These are phyloP conservation scores for Mallotus nudiflorus DNA, from an alignment of 345 rosid species.

Conservation along the genomic window DNA sequence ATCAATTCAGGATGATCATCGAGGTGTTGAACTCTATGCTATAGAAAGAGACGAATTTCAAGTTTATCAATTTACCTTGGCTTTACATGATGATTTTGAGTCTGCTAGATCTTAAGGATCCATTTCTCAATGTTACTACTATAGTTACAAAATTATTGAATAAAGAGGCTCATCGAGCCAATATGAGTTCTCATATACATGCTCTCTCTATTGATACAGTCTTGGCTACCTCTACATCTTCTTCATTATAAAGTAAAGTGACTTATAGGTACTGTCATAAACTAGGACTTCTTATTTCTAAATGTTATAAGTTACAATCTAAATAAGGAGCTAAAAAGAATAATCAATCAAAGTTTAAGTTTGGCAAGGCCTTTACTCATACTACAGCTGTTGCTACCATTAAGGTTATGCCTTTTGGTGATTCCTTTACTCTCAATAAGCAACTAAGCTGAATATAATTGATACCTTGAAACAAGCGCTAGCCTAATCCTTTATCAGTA, in stretches of 20 bases:
- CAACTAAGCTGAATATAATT: neutral
- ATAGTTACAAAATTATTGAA: neutral
- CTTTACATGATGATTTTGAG: slow-evolving; percentile 1
- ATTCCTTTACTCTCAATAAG: neutral
- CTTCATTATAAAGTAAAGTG: no score
- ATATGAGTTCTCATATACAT: neutral
- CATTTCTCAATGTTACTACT: neutral
- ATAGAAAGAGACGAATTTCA: neutral
- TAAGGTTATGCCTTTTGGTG: no score
- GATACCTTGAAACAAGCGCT: neutral
- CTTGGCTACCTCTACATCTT: neutral
- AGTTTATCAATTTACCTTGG: no score
- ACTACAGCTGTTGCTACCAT: neutral
- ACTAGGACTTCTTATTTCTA: no score
- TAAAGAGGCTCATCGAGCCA: no score
- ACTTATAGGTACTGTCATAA: neutral
- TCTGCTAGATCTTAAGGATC: neutral
- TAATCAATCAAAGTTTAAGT: no score
- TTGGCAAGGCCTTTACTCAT: neutral
- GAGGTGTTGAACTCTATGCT: neutral
- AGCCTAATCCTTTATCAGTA: neutral
- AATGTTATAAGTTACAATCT: no score
- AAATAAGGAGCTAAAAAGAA: no score
- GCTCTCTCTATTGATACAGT: neutral
- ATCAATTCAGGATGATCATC: neutral